These are phyloP conservation scores for Paracamarosporium sp. DNA, from an alignment of 2,329 filamentous ascomycete genomes.

Conservation along the genomic window DNA sequence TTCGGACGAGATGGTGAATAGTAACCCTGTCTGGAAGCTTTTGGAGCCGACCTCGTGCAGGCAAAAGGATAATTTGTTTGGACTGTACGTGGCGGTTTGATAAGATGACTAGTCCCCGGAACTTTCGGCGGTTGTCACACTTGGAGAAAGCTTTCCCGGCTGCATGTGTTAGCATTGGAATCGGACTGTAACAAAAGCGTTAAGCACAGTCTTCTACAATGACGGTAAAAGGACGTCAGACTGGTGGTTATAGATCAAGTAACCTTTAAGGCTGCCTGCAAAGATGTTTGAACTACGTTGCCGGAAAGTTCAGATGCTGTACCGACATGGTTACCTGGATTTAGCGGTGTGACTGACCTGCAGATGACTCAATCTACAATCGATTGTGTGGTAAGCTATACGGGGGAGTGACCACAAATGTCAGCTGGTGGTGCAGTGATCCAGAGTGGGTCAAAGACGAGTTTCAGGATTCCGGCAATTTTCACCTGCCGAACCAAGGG, in stretches of 20 bases:
- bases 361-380: background rate
- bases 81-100: background rate
- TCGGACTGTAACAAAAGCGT: too few species aligned
- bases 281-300: background rate
- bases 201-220: too few species aligned
- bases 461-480: conserved; percentile 5
- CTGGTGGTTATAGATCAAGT: background rate
- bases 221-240: background rate
- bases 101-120: background rate
- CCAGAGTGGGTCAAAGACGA: conserved; percentile 1
- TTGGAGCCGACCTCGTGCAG: conserved; percentile 6
- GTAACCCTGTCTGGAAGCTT: background rate
- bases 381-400: background rate
- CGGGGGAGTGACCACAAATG: background rate
- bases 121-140: background rate
- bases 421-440: conserved; percentile 2
- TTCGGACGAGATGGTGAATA: background rate
- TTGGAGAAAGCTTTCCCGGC: background rate
- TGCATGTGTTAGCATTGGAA: background rate
- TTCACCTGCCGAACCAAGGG: conserved; percentile 3
- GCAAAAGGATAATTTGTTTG: background rate
- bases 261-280: background rate
- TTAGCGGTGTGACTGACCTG: conserved; percentile 7
- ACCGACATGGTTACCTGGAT: background rate
- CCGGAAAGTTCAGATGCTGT: background rate